These are phyloP conservation scores for Closterium sp. DNA, from an alignment of 139 green algal species.

Conservation along the genomic window DNA sequence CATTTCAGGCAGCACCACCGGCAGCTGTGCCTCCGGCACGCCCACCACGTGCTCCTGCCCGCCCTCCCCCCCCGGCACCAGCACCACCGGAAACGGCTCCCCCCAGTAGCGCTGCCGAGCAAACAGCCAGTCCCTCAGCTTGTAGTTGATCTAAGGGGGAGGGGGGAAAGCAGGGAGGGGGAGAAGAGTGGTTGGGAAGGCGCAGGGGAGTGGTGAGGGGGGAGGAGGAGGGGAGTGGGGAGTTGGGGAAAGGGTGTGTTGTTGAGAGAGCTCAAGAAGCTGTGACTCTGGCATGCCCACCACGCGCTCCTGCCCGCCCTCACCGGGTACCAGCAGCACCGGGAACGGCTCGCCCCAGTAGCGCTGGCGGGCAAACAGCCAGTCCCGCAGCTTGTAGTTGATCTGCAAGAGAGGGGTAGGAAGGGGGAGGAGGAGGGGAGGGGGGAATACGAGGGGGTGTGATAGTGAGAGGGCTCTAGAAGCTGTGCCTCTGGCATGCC, in stretches of 20 bases:
- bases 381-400: slow-evolving; percentile 98
- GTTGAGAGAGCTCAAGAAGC: too few relatives aligned
- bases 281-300: too few relatives aligned
- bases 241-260: background rate
- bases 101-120: slow-evolving; percentile 98
- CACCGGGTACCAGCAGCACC: slow-evolving; percentile 59
- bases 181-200: too few relatives aligned
- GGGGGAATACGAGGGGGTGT: background rate
- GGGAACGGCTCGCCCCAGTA: slow-evolving; percentile 94
- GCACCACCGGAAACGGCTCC: slow-evolving; percentile 96
- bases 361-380: slow-evolving; percentile 96
- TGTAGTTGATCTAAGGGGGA: slow-evolving; percentile 85
- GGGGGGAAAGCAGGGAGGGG: too few relatives aligned
- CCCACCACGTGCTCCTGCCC: slow-evolving; percentile 43
- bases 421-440: background rate
- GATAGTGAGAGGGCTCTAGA: too few relatives aligned
- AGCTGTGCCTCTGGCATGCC: too few relatives aligned
- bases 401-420: slow-evolving; percentile 54
- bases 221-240: background rate
- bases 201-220: background rate
- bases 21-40: too few relatives aligned
- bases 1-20: slow-evolving; percentile 77
- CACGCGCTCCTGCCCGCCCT: slow-evolving; percentile 30
- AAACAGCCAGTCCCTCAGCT: slow-evolving; percentile 98
- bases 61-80: slow-evolving; percentile 57